Evolutionary conservation across 148 eudicot genomes (phyloP).

Genomic region (Cornus florida): DNA sequence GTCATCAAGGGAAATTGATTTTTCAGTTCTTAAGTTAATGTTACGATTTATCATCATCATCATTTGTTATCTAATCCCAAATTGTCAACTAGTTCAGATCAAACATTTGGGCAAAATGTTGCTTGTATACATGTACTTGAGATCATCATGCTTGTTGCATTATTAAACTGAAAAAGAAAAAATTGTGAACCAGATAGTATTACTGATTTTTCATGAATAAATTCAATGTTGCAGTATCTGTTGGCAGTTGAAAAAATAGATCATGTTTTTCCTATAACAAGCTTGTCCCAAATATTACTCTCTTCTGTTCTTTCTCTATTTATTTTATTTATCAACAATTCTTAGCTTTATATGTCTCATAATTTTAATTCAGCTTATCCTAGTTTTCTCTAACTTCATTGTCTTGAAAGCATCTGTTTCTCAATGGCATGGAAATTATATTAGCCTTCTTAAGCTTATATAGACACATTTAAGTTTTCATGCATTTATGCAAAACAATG

Average conservation of each 20-base stretch:
- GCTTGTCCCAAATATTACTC: neutral
- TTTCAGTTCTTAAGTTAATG: neutral
- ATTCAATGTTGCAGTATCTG: neutral
- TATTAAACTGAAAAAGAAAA: neutral
- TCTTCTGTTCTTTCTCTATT: neutral
- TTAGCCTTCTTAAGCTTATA: neutral
- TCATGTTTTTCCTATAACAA: neutral
- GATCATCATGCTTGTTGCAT: neutral
- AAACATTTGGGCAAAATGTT: neutral
- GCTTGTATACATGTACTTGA: neutral
- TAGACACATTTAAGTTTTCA: neutral
- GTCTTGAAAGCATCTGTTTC: neutral
- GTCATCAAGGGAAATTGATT: neutral
- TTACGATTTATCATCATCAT: neutral
- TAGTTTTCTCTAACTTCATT: neutral
- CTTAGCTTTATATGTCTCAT: neutral
- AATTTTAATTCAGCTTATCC: neutral
- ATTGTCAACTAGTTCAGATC: slow-evolving; percentile 1
- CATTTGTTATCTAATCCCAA: neutral
- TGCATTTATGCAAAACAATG: too few species aligned
- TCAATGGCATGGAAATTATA: neutral
- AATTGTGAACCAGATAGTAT: neutral
- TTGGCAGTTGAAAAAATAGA: neutral
- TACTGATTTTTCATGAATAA: too few species aligned
- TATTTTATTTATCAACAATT: too few species aligned